These are phyloP conservation scores for Escallonia herrerae DNA, from an alignment of 129 eudicot species.

Conservation along the genomic window DNA sequence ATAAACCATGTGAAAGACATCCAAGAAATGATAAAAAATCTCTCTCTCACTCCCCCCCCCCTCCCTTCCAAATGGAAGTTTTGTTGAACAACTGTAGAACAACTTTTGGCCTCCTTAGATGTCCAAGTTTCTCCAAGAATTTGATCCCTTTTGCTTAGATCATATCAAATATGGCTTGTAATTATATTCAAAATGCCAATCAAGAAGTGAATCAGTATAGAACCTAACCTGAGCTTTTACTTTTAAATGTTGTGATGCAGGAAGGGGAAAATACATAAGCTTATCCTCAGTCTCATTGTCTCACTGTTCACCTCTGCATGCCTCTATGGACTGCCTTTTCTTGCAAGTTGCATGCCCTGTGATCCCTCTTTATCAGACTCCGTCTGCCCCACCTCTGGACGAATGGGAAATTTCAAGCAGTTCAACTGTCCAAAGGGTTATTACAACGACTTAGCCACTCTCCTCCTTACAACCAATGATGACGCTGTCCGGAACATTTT, in stretches of 20 bases:
- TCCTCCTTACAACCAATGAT: conserved; percentile 77
- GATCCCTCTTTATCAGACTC: conserved; percentile 34
- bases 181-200: too few relatives aligned
- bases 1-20: too few relatives aligned
- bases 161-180: too few relatives aligned
- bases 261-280: conserved; percentile 73
- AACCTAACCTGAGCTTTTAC: not conserved
- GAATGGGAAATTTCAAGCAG: conserved; percentile 80
- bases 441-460: conserved; percentile 88
- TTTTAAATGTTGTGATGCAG: conserved; percentile 31
- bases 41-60: too few relatives aligned
- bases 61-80: too few relatives aligned
- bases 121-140: too few relatives aligned
- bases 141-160: too few relatives aligned
- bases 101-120: too few relatives aligned
- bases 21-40: too few relatives aligned
- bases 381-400: conserved; percentile 54
- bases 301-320: conserved; percentile 80
- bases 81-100: too few relatives aligned
- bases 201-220: too few relatives aligned
- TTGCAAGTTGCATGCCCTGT: conserved; percentile 70
- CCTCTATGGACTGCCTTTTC: conserved; percentile 88
- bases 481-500: conserved; percentile 81
- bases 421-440: conserved; percentile 89
- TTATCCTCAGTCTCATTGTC: conserved; percentile 59